These are phyloP conservation scores for Russula abietina DNA, from an alignment of 768 basidiomycete species.

Conservation along the genomic window DNA sequence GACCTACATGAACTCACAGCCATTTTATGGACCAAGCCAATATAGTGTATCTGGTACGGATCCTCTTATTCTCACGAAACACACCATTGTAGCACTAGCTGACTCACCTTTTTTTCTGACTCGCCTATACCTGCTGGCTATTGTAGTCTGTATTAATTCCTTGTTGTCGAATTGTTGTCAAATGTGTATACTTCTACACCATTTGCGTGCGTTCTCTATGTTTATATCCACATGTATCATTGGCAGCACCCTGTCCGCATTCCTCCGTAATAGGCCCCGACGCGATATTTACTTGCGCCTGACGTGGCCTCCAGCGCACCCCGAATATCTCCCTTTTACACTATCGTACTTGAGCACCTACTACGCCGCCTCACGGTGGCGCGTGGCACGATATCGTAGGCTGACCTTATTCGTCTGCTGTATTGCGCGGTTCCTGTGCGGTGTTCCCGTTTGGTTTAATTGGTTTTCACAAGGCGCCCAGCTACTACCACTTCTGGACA, in stretches of 20 bases:
- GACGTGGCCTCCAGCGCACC: neutral
- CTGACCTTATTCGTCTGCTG: too few relatives aligned
- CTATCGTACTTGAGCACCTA: too few relatives aligned
- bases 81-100: constrained; percentile 32
- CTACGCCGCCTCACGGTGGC: neutral
- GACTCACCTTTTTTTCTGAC: constrained; percentile 24
- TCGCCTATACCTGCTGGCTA: constrained; percentile 25
- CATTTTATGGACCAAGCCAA: constrained; percentile 20
- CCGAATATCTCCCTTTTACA: neutral
- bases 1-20: constrained; percentile 25
- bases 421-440: neutral
- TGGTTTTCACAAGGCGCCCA: neutral
- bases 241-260: neutral
- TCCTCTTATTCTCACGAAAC: constrained; percentile 15
- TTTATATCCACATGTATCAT: neutral
- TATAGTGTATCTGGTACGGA: constrained; percentile 38
- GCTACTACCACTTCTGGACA: neutral
- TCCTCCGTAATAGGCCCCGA: neutral
- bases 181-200: constrained; percentile 29
- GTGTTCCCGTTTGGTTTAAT: neutral
- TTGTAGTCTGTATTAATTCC: constrained; percentile 34
- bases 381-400: neutral
- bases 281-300: neutral
- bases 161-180: constrained; percentile 26
- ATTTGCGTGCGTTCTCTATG: constrained; percentile 14